A percentile compares a stretch with the other conserved stretches of the same genome.
Evolutionary conservation across 441 rosid genomes (phyloP).

Genomic region (Syzygium syzygioides): DNA sequence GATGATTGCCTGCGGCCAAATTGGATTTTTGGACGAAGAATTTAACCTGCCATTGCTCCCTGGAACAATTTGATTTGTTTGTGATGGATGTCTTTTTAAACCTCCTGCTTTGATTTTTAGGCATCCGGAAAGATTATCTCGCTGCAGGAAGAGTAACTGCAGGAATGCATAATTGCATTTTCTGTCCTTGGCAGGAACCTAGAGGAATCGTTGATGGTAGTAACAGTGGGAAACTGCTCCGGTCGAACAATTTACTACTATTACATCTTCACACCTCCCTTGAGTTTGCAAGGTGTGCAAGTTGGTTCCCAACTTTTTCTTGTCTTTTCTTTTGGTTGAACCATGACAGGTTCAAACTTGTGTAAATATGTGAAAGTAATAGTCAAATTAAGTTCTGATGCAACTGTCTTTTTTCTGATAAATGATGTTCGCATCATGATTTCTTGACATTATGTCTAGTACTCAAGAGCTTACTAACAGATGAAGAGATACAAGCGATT

Average conservation of each 20-base stretch:
- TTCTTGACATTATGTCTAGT: neutral
- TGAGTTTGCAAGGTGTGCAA: neutral
- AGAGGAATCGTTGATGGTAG: neutral
- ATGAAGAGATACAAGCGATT: neutral
- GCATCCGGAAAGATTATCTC: neutral
- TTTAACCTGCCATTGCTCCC: neutral
- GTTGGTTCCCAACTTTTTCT: neutral
- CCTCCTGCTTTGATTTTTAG: neutral
- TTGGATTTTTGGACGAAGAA: neutral
- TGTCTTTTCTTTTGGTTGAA: neutral
- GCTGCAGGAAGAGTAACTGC: neutral
- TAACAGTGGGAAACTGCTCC: neutral
- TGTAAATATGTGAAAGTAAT: neutral
- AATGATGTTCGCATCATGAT: neutral
- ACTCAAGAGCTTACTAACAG: neutral
- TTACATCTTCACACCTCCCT: neutral
- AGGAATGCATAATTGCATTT: neutral
- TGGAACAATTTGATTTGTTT: neutral
- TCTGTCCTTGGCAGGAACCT: neutral
- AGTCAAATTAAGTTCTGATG: neutral
- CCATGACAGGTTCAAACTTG: neutral
- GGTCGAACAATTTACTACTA: neutral
- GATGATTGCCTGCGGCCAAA: slow-evolving; percentile 15
- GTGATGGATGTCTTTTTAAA: neutral
- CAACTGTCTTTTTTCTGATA: neutral